Conservation (phyloP, 495 filamentous ascomycete genomes). For the Lindgomyces ingoldianus region DNA sequence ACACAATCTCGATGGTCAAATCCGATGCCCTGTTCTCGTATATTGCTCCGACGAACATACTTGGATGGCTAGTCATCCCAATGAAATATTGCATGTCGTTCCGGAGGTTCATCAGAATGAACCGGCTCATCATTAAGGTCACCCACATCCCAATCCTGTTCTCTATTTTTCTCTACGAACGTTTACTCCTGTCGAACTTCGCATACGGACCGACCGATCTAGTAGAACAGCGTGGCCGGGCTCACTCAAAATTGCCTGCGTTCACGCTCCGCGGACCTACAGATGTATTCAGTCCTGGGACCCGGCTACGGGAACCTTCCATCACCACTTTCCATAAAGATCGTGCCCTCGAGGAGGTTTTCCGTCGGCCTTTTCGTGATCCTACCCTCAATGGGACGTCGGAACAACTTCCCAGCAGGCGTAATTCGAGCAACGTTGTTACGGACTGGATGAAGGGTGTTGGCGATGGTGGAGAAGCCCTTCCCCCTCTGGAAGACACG, state of each 20-base stretch:
- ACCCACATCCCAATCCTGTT: conserved; percentile 87
- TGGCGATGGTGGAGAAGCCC: conserved; percentile 61
- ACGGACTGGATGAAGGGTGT: conserved; percentile 82
- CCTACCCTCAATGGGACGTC: conserved; percentile 53
- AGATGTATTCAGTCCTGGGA: conserved; percentile 66
- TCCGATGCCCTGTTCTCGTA: conserved; percentile 92
- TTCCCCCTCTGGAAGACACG: conserved; percentile 65
- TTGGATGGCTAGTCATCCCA: conserved; percentile 83
- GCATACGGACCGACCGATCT: conserved; percentile 78
- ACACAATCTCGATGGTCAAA: conserved; percentile 94
- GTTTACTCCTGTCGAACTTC: conserved; percentile 64
- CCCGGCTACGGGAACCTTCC: conserved; percentile 74
- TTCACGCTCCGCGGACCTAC: conserved; percentile 47
- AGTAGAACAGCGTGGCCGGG: conserved; percentile 52
- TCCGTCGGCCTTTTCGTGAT: conserved; percentile 62
- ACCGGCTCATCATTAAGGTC: conserved; percentile 82
- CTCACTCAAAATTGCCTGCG: conserved; percentile 37
- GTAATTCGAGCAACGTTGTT: conserved; percentile 73
- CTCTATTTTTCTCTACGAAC: conserved; percentile 84
- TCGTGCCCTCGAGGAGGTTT: conserved; percentile 87
- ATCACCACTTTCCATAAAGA: conserved; percentile 85
- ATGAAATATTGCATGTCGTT: conserved; percentile 77
- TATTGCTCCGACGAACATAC: conserved; percentile 80
- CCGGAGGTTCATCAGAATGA: conserved; percentile 73
- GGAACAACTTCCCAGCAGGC: conserved; percentile 51